phyloP scores from a whole-genome alignment of 495 filamentous ascomycete genomes.

The Platismatia glauca region DNA sequence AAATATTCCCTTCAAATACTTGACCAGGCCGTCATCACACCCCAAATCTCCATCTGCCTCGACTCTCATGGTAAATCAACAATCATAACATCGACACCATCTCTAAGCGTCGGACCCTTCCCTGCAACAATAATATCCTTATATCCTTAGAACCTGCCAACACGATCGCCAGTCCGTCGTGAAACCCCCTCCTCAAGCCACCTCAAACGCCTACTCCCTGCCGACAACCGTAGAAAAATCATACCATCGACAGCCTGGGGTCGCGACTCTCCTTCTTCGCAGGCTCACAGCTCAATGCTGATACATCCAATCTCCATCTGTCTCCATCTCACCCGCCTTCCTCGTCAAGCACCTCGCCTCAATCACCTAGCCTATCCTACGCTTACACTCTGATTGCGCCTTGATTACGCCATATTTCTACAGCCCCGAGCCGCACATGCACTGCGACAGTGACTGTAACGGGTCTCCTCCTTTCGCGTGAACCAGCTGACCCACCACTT shows the following conservation, averaged over 20 bases:
- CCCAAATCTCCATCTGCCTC: too few relatives aligned
- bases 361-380: conserved; percentile 3
- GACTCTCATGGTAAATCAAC: too few relatives aligned
- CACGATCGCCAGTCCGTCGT: conserved; percentile 6
- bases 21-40: too few relatives aligned
- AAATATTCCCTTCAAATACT: too few relatives aligned
- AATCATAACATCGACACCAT: too few relatives aligned
- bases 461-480: not conserved
- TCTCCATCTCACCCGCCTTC: not conserved
- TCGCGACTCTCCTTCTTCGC: not conserved
- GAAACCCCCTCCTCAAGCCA: conserved; percentile 8
- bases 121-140: too few relatives aligned
- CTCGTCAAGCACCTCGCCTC: not conserved
- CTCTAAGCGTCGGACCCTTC: too few relatives aligned
- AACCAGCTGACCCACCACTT: not conserved
- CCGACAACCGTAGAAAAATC: not conserved
- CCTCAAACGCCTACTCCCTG: conserved; percentile 11
- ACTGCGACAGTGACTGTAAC: conserved; percentile 6
- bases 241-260: not conserved
- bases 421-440: conserved; percentile 6
- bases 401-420: conserved; percentile 1
- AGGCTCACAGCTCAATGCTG: not conserved
- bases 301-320: too few relatives aligned
- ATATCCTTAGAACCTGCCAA: not conserved
- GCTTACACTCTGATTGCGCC: conserved; percentile 14